Evolutionary conservation across 371 early-diverging fungal genomes (phyloP).

Genomic region (Nematocida minor): DNA sequence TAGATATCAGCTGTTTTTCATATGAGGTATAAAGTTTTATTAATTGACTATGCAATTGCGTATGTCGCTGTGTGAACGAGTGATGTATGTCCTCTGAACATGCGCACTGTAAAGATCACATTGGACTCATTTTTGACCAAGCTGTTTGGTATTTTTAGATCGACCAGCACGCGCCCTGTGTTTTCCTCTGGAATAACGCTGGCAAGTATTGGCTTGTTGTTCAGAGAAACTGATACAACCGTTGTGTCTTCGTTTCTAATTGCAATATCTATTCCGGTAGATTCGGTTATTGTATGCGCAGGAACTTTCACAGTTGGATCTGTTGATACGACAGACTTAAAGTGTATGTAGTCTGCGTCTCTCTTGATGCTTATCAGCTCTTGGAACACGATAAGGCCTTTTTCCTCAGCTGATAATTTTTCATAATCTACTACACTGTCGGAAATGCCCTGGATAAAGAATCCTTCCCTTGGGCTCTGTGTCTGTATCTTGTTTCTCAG

Average conservation of each 20-base stretch:
- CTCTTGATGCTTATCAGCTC: neutral
- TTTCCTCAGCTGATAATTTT: neutral
- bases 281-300: neutral
- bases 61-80: neutral
- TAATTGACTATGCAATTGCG: neutral
- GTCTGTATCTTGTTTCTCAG: neutral
- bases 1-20: neutral
- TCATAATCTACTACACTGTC: neutral
- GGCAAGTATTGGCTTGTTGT: neutral
- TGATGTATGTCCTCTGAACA: neutral
- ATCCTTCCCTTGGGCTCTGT: neutral
- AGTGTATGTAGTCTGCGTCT: neutral
- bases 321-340: neutral
- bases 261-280: neutral
- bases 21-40: neutral
- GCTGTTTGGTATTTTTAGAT: neutral
- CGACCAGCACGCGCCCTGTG: neutral
- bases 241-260: neutral
- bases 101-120: neutral
- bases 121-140: neutral
- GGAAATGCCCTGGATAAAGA: neutral
- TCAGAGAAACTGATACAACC: conserved; percentile 2
- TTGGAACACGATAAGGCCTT: neutral
- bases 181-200: neutral
- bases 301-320: neutral